These are phyloP conservation scores for Paraphaeosphaeria minitans DNA, from an alignment of 2,329 filamentous ascomycete genomes.

Conservation along the genomic window DNA sequence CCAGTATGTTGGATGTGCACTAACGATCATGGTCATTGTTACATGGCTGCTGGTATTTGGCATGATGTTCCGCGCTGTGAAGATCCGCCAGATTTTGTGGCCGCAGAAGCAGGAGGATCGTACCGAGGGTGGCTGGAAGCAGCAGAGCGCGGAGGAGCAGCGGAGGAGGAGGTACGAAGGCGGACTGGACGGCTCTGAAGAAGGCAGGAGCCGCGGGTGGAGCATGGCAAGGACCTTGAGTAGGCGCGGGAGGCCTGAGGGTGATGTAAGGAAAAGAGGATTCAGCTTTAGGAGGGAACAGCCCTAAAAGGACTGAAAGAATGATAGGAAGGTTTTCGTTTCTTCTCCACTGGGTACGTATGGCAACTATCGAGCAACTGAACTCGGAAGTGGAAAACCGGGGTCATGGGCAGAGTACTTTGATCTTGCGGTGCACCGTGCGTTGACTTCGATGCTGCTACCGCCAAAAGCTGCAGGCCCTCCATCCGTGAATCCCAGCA, in stretches of 20 bases:
- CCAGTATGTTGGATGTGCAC: conserved; percentile 68
- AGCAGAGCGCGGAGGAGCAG: conserved; percentile 38
- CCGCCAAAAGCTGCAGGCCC: too few species aligned
- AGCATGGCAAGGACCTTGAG: conserved; percentile 30
- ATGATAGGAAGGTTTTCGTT: too few species aligned
- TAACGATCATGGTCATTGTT: conserved; percentile 68
- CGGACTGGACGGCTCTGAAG: conserved; percentile 25
- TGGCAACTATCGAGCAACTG: too few species aligned
- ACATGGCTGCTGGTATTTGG: conserved; percentile 72
- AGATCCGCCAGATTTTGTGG: conserved; percentile 73
- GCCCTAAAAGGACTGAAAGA: background rate
- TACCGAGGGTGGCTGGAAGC: conserved; percentile 63
- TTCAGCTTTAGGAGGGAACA: conserved; percentile 21
- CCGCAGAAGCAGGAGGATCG: conserved; percentile 72
- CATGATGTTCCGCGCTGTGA: conserved; percentile 73
- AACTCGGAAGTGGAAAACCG: too few species aligned
- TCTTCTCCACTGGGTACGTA: too few species aligned
- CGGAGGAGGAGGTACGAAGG: conserved; percentile 23
- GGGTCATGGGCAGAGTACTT: too few species aligned
- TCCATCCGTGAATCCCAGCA: too few species aligned
- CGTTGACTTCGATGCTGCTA: too few species aligned
- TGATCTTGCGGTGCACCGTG: too few species aligned
- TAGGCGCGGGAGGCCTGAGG: conserved; percentile 18
- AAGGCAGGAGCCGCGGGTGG: conserved; percentile 24
- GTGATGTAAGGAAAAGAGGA: conserved; percentile 18